These are phyloP conservation scores for Boechera retrofracta DNA, from an alignment of 345 rosid genomes.

Conservation along the genomic window DNA sequence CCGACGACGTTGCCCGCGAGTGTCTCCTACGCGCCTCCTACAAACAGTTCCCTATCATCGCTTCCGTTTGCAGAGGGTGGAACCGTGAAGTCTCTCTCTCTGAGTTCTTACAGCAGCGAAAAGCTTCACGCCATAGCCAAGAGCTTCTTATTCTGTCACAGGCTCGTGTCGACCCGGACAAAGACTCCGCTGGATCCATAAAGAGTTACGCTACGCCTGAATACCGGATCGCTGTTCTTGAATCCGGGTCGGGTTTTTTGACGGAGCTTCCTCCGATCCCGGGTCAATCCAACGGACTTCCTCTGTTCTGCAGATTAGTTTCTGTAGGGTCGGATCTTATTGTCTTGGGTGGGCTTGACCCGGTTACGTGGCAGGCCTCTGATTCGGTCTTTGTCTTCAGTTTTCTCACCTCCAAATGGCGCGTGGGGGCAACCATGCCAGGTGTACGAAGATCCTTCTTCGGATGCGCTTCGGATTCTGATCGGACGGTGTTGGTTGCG, in stretches of 20 bases:
- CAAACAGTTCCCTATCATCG: constrained; percentile 48
- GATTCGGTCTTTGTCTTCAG: constrained; percentile 58
- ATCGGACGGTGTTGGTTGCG: constrained; percentile 65
- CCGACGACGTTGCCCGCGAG: constrained; percentile 63
- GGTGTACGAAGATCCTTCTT: constrained; percentile 65
- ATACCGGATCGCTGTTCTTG: constrained; percentile 54
- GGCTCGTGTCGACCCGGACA: constrained; percentile 48
- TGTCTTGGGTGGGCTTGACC: constrained; percentile 84
- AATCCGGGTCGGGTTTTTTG: constrained; percentile 64
- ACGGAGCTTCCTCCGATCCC: constrained; percentile 62
- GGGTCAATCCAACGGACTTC: constrained; percentile 53
- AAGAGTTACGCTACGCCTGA: constrained; percentile 46
- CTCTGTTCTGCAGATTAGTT: constrained; percentile 66
- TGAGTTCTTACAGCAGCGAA: constrained; percentile 51
- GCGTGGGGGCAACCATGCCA: constrained; percentile 69
- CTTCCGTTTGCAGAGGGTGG: constrained; percentile 68
- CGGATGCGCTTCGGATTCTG: constrained; percentile 66
- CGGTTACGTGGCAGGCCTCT: constrained; percentile 62
- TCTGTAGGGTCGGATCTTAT: constrained; percentile 67
- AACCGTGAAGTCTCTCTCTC: constrained; percentile 57
- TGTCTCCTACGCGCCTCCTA: constrained; percentile 61
- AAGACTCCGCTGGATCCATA: constrained; percentile 15
- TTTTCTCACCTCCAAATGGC: constrained; percentile 65
- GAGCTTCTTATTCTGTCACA: constrained; percentile 63
- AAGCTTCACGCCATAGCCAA: constrained; percentile 47